phyloP scores from a whole-genome alignment of 2,329 filamentous ascomycete species.

The Ophiocordyceps camponoti-saundersi region DNA sequence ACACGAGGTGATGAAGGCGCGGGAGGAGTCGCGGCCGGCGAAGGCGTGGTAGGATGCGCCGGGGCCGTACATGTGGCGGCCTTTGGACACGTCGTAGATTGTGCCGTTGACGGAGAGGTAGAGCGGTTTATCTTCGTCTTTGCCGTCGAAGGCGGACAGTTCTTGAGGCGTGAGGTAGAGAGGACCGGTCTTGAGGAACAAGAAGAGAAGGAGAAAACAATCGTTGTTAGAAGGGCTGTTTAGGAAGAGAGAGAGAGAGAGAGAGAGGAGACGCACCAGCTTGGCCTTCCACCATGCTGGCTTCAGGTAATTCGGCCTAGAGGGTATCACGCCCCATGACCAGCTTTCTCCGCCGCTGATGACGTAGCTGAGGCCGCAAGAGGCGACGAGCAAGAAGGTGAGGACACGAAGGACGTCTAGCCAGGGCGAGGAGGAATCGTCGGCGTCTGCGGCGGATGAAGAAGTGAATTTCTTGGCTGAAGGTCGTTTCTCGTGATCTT shows the following conservation, averaged over 20 bases:
- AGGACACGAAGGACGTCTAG: slow-evolving; percentile 56
- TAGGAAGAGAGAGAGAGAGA: slow-evolving; percentile 1
- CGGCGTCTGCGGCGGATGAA: slow-evolving; percentile 10
- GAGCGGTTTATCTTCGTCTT: slow-evolving; percentile 56
- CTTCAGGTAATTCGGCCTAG: slow-evolving; percentile 41
- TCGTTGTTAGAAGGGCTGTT: not conserved
- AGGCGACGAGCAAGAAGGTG: slow-evolving; percentile 47
- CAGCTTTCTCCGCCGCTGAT: slow-evolving; percentile 53
- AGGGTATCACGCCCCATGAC: slow-evolving; percentile 46
- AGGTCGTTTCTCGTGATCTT: no score
- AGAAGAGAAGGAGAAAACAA: no score
- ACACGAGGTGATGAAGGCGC: slow-evolving; percentile 84
- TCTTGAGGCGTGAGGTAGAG: slow-evolving; percentile 57
- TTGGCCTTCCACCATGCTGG: slow-evolving; percentile 40
- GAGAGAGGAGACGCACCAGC: slow-evolving; percentile 30
- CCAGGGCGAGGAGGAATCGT: slow-evolving; percentile 41
- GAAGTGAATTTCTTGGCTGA: not conserved
- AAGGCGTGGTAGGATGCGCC: slow-evolving; percentile 81
- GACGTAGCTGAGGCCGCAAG: slow-evolving; percentile 58
- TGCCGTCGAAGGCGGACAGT: slow-evolving; percentile 62
- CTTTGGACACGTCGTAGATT: slow-evolving; percentile 67
- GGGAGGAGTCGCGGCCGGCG: slow-evolving; percentile 68
- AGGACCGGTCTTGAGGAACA: slow-evolving; percentile 30
- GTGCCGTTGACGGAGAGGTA: slow-evolving; percentile 82
- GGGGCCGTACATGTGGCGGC: slow-evolving; percentile 56